These are phyloP conservation scores for Acacia melanoxylon DNA, from an alignment of 306 rosid genomes.

Conservation along the genomic window DNA sequence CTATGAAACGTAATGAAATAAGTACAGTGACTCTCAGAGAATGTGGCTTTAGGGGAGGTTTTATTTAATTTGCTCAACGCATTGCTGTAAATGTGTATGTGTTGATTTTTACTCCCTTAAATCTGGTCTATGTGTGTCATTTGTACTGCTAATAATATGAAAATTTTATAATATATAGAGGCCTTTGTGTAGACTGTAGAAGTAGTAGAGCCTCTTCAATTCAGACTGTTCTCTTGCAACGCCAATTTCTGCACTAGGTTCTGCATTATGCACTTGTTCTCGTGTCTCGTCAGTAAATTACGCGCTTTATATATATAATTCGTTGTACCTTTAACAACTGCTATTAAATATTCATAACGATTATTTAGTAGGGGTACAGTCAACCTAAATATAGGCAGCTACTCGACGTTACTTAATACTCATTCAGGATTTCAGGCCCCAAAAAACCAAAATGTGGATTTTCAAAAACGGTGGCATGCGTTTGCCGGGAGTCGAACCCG, in stretches of 20 bases:
- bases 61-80: background rate
- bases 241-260: background rate
- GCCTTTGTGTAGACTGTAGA: too few species aligned
- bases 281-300: too few species aligned
- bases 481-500: background rate
- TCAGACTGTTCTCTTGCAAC: background rate
- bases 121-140: background rate
- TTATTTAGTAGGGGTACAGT: too few species aligned
- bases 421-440: background rate
- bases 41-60: background rate
- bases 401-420: too few species aligned
- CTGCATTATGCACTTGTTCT: background rate
- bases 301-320: background rate
- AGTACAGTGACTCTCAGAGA: background rate
- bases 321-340: background rate
- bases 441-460: too few species aligned
- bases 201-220: background rate
- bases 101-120: constrained; percentile 9
- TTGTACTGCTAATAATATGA: background rate
- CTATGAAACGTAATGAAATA: background rate
- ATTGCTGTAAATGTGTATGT: background rate
- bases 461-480: background rate
- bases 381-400: too few species aligned
- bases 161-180: background rate
- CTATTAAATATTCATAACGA: too few species aligned